Evolutionary conservation across 164 flowering plant genomes (phyloP), one percentile per base, ranked within the genome.

Genomic region (Hamamelis virginiana): DNA sequence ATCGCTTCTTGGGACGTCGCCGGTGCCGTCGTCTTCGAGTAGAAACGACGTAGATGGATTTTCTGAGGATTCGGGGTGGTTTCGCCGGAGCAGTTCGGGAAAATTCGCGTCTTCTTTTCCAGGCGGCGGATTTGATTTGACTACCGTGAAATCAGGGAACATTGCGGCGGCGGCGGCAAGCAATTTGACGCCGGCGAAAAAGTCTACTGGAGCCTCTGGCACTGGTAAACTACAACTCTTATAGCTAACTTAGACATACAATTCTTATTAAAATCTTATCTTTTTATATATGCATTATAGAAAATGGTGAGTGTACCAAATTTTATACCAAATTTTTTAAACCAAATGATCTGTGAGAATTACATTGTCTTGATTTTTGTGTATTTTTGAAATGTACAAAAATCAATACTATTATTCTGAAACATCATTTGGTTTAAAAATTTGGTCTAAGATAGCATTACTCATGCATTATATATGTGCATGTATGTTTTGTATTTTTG

Each of bases 61-160:
- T 55, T 84, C 87, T 1, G 87, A 82, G 70, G 89, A 81, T 16
- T 58, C 75, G 0, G 81, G 81, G 0, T 73, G 76, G 82, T 58
- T 56, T 33, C 75, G 74, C 15, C 59, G 81, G 60, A 75, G 82
- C 33, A 59, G 51, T 28, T 50, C 80, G 5, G 86, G 76, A 4
- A 89, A 81, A 59, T 76, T 81, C 9, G 80, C 85, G 0, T 70
- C 86, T 33, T 82, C 87, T 33, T 70, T 84, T 18, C 87, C 90
- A 9, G 59, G 82, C 62, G 84, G 85, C 4, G 91, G 91, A 0
- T 75, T 86, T 23, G 90, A 80, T 50, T 69, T 70, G 76, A 65
- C 81, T 9, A 58, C 79, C 1, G 64, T 60, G 27, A 80, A 75
- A 51, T 23, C 72, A 48, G 65, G 53, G 68, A 74, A 61, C 28